A percentile compares a stretch with the other conserved stretches of the same genome.
Evolutionary conservation across 2,329 filamentous ascomycete species (phyloP).

Genomic region (Neofusicoccum laricinum): DNA sequence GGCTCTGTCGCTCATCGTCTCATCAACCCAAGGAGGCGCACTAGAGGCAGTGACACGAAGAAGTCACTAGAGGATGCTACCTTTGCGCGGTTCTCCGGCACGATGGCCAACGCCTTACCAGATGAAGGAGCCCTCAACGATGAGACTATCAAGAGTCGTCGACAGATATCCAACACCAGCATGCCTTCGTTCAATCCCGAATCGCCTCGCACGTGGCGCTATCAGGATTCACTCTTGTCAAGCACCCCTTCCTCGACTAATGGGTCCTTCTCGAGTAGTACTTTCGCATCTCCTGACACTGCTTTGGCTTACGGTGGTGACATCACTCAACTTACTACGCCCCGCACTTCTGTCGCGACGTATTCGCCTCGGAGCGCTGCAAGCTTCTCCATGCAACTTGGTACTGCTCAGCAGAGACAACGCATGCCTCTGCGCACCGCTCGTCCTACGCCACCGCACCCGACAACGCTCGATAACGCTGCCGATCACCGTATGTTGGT

Average conservation of each 20-base stretch:
- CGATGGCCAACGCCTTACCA: background rate
- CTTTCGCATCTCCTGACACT: constrained; percentile 14
- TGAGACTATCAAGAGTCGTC: constrained; percentile 2
- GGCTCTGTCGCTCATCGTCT: background rate
- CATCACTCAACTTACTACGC: constrained; percentile 4
- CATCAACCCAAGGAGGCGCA: constrained; percentile 4
- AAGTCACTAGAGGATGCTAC: background rate
- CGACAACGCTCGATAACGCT: constrained; percentile 28
- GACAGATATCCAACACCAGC: constrained; percentile 1
- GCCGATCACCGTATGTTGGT: constrained; percentile 26
- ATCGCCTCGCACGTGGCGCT: constrained; percentile 2
- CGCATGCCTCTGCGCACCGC: constrained; percentile 27
- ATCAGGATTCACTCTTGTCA: background rate
- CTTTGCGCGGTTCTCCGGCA: background rate
- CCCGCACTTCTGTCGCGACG: constrained; percentile 7
- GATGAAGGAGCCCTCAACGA: background rate
- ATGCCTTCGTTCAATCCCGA: constrained; percentile 8
- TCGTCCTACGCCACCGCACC: constrained; percentile 25
- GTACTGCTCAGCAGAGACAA: constrained; percentile 17
- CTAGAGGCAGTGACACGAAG: background rate
- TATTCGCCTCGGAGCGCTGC: constrained; percentile 12
- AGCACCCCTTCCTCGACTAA: constrained; percentile 13
- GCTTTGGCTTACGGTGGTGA: background rate
- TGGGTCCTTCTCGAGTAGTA: constrained; percentile 13
- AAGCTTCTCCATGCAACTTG: constrained; percentile 16